Evolutionary conservation across 1,284 basidiomycete genomes (phyloP), one percentile per base, ranked within the genome.

Genomic region (Cryptococcus hybrid): DNA sequence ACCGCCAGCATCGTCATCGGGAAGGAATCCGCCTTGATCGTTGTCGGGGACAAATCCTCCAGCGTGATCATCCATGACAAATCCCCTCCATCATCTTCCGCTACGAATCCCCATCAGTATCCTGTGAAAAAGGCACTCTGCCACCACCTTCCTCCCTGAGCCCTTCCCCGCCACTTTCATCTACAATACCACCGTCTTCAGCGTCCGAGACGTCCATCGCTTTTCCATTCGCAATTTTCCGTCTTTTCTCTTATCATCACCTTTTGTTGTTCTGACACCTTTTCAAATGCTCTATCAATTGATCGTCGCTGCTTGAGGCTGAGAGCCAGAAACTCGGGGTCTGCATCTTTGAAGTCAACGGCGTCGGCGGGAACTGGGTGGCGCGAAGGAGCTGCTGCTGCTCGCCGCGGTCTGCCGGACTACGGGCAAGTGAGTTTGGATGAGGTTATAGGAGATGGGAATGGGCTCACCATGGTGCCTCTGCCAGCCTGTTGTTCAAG

Each of bases 241-340:
- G 51, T 47, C 58, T 49, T 52, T 70, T 11, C 62, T 58, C 34
- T 35, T 46, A 36, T 49, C 39, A 7, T 34, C 35, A n/a, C 47
- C 38, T 49, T 39, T 4, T 30, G 44, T 11, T 8, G 48, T 46
- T n/a, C 38, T 34, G 7, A 72, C 30, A 7, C 65, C 77, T 36
- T 69, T 4, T 70, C 59, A 56, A 76, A 78, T 0, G 71, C 75
- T 24, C 58, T 56, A 54, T 78, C 76, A n/a, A 78, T 65, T 2
- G 60, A 50, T 8, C 63, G 57, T 18, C 65, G 55, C 54, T 74
- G 69, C 7, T 61, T 54, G 0, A 42, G 53, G 0, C 70, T 63
- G 0, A 78, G 63, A 12, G 72, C 73, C 9, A 71, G 64, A 47
- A 70, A 78, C 9, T 78, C 77, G n/a, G 74, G 67, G 55, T 78